These are phyloP conservation scores for Penicillium turbatum DNA, from an alignment of 495 filamentous ascomycete species.

Conservation along the genomic window DNA sequence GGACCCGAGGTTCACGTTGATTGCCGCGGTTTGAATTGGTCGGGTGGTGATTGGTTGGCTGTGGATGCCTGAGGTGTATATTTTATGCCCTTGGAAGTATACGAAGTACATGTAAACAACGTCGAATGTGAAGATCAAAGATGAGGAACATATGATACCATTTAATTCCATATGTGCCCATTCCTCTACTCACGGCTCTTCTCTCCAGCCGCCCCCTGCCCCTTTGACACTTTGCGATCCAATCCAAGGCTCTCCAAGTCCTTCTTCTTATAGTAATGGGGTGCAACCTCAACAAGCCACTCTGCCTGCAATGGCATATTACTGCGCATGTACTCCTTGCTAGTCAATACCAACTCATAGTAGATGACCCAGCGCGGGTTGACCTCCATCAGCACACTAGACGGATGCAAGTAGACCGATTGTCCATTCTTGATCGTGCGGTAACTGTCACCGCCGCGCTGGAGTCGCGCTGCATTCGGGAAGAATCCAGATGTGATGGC, in stretches of 20 bases:
- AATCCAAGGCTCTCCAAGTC: constrained; percentile 77
- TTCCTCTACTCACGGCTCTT: constrained; percentile 25
- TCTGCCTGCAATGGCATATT: constrained; percentile 78
- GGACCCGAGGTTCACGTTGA: constrained; percentile 20
- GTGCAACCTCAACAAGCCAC: constrained; percentile 89
- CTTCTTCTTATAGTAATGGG: constrained; percentile 92
- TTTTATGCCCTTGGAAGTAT: not conserved
- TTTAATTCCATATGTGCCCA: not conserved
- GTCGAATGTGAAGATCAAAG: too few relatives aligned
- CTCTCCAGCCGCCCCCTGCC: constrained; percentile 48
- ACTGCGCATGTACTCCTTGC: constrained; percentile 89
- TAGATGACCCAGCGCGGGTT: constrained; percentile 90
- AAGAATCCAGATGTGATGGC: constrained; percentile 92
- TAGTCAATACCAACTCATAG: constrained; percentile 88
- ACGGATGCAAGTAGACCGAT: constrained; percentile 88
- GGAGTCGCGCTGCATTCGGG: constrained; percentile 83
- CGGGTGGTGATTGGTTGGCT: constrained; percentile 20
- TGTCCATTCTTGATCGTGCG: constrained; percentile 91
- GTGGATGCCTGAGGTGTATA: not conserved
- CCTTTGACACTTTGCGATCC: constrained; percentile 76
- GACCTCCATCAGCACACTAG: constrained; percentile 70
- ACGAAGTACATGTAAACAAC: not conserved
- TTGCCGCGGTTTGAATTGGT: constrained; percentile 24
- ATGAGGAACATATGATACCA: not conserved
- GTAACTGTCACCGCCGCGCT: constrained; percentile 83